These are phyloP conservation scores for Geotrichum ghanense DNA, from an alignment of 805 yeast genomes.

Conservation along the genomic window DNA sequence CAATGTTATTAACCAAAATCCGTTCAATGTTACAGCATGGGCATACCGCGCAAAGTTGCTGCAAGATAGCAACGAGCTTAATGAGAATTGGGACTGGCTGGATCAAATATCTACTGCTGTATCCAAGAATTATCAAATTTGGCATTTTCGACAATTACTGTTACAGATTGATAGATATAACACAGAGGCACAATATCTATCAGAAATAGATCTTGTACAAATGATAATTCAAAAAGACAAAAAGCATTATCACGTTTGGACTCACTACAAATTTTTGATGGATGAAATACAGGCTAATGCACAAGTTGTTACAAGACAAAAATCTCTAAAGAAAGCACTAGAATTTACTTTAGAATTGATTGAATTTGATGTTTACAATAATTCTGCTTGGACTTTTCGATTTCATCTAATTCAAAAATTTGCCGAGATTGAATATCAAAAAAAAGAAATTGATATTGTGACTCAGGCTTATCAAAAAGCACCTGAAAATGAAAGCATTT, in stretches of 20 bases:
- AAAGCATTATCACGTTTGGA: constrained; percentile 96
- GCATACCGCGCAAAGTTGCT: not conserved
- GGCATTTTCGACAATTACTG: constrained; percentile 79
- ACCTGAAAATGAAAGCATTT: not conserved
- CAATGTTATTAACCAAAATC: not conserved
- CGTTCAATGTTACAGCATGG: not conserved
- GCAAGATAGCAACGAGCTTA: not conserved
- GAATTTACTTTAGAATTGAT: constrained; percentile 39
- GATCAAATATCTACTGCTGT: constrained; percentile 62
- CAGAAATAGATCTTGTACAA: constrained; percentile 57
- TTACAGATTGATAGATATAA: constrained; percentile 23
- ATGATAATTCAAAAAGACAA: constrained; percentile 66
- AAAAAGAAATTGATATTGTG: not conserved
- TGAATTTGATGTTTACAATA: constrained; percentile 62
- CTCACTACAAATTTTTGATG: constrained; percentile 66
- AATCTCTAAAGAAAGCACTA: constrained; percentile 32
- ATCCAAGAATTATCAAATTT: constrained; percentile 91
- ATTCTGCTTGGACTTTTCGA: constrained; percentile 89
- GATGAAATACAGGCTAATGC: constrained; percentile 2
- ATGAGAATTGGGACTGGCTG: constrained; percentile 64
- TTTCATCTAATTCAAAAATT: constrained; percentile 27
- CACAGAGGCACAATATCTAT: constrained; percentile 20
- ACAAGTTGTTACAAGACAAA: constrained; percentile 1
- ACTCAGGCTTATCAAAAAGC: not conserved
- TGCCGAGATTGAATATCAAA: not conserved